Evolutionary conservation across 2,329 filamentous ascomycete genomes (phyloP).

Genomic region (Trichoderma atroviride): DNA sequence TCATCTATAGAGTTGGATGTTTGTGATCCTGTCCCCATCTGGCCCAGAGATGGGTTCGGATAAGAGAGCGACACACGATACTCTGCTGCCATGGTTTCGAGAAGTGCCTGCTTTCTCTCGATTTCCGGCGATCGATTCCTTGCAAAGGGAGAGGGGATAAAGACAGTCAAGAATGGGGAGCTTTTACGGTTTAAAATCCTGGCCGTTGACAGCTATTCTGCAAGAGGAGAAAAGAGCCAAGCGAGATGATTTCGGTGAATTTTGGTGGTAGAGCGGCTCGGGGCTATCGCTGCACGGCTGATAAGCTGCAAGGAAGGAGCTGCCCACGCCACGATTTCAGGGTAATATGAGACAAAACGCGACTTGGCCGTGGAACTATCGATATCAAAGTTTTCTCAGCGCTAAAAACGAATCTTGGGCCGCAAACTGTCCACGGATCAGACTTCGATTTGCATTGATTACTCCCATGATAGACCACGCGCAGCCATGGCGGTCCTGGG

Average conservation of each 20-base stretch:
- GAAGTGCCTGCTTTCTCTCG: neutral
- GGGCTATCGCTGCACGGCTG: neutral
- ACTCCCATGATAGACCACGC: conserved; percentile 1
- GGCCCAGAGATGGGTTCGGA: conserved; percentile 39
- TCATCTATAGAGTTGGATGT: conserved; percentile 13
- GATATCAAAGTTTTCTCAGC: neutral
- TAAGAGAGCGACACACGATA: conserved; percentile 40
- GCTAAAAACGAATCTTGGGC: neutral
- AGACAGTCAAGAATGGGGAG: neutral
- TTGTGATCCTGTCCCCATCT: conserved; percentile 33
- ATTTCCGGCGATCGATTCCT: neutral
- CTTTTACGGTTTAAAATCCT: neutral
- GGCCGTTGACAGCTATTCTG: neutral
- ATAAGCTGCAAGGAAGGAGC: conserved; percentile 4
- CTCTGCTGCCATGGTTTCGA: conserved; percentile 34
- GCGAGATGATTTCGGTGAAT: neutral
- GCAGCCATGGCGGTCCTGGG: conserved; percentile 11
- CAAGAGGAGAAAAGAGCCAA: neutral
- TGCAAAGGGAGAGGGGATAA: neutral
- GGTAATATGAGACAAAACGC: conserved; percentile 6
- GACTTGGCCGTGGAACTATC: conserved; percentile 18
- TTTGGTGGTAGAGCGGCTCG: neutral
- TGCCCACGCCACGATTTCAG: neutral
- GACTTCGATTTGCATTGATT: neutral
- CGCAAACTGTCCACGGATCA: neutral